Evolutionary conservation across 768 basidiomycete species (phyloP).

Genomic region (Phallus indusiatus): DNA sequence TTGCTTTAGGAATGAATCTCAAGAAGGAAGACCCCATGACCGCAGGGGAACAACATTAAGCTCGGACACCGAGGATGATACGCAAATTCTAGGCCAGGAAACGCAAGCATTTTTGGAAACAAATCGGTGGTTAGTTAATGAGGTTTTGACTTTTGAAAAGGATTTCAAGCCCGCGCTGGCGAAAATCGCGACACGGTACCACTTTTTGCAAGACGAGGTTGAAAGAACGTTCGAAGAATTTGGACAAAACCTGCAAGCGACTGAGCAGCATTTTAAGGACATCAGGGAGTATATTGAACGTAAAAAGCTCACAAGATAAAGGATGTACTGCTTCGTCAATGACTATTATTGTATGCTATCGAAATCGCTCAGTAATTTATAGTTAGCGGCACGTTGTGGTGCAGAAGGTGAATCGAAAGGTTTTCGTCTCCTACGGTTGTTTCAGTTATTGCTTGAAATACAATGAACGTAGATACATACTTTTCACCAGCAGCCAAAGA

Average conservation of each 20-base stretch:
- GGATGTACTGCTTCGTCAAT: background rate
- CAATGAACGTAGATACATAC: conserved; percentile 34
- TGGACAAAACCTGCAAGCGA: conserved; percentile 60
- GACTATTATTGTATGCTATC: conserved; percentile 30
- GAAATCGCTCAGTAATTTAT: conserved; percentile 56
- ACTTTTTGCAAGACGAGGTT: conserved; percentile 70
- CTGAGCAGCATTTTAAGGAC: conserved; percentile 51
- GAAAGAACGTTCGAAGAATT: conserved; percentile 64
- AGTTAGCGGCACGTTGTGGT: conserved; percentile 60
- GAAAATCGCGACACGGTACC: conserved; percentile 58
- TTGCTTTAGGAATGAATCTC: background rate
- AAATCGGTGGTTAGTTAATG: background rate
- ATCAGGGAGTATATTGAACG: conserved; percentile 37
- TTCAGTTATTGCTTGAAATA: background rate
- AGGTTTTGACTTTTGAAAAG: background rate
- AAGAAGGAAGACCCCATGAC: background rate
- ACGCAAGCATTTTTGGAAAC: conserved; percentile 2
- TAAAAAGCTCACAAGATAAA: background rate
- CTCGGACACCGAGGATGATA: background rate
- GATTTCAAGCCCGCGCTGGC: conserved; percentile 43
- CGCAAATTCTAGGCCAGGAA: background rate
- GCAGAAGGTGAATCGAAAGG: conserved; percentile 75
- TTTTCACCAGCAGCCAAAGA: conserved; percentile 94
- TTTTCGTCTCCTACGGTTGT: conserved; percentile 52
- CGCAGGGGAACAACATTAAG: background rate